Conservation (phyloP, 345 rosid genomes). For the Pseudoturritis turrita region DNA sequence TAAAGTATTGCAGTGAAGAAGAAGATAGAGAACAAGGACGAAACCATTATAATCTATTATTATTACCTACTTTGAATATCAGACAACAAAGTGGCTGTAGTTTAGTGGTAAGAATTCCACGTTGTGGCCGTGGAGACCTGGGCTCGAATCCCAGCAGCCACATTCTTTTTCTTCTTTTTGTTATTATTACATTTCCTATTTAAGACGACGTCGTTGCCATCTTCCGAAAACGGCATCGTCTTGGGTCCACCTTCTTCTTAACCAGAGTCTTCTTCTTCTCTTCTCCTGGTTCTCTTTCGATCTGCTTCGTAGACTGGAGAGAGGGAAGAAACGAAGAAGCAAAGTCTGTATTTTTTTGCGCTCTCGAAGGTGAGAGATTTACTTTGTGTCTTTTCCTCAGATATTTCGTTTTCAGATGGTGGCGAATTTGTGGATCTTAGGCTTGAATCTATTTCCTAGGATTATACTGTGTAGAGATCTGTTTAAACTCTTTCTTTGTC, state of each 20-base stretch:
- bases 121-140: constrained; percentile 91
- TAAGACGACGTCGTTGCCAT: not conserved
- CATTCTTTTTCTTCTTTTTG: not conserved
- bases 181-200: accelerated
- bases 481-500: not conserved
- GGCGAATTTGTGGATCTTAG: not conserved
- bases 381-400: not conserved
- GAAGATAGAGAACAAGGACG: not conserved
- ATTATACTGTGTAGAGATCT: not conserved
- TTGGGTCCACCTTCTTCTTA: not conserved
- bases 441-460: not conserved
- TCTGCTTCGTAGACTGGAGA: not conserved
- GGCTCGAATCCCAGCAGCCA: constrained; percentile 93
- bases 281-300: not conserved
- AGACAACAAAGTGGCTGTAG: constrained; percentile 54
- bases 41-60: not conserved
- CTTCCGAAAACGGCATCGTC: not conserved
- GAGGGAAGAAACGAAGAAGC: not conserved
- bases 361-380: not conserved
- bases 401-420: not conserved
- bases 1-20: not conserved
- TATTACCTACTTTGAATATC: accelerated
- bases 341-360: not conserved
- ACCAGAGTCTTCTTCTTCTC: not conserved
- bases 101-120: constrained; percentile 81